Conservation (phyloP, 805 yeast species). For the Ogataea ganodermae region DNA sequence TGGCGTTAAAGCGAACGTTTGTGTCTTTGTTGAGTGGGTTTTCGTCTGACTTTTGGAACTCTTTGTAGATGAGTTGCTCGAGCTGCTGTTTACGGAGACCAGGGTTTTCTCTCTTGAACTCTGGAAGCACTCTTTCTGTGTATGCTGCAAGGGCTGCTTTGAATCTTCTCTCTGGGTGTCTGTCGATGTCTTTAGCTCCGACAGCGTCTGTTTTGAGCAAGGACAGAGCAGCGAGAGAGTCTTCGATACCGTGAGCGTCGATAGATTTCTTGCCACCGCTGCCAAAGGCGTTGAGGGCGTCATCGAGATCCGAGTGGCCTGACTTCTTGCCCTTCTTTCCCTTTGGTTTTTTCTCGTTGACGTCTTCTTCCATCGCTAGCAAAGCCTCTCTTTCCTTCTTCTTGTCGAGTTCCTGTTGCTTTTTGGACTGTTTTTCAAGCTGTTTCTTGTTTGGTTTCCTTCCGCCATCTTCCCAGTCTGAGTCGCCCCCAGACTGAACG, state of each 20-base stretch:
- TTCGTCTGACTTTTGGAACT: conserved; percentile 76
- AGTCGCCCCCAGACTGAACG: conserved; percentile 47
- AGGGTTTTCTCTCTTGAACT: conserved; percentile 70
- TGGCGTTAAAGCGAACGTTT: conserved; percentile 63
- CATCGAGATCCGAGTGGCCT: conserved; percentile 56
- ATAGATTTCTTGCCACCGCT: conserved; percentile 46
- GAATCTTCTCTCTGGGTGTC: conserved; percentile 87
- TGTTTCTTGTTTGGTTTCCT: conserved; percentile 71
- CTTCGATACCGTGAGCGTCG: conserved; percentile 74
- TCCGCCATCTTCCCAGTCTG: conserved; percentile 69
- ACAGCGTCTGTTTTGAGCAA: conserved; percentile 62
- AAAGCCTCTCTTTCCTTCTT: conserved; percentile 80
- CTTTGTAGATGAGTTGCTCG: conserved; percentile 73
- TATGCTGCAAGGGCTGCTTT: conserved; percentile 76
- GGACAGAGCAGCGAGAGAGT: conserved; percentile 75
- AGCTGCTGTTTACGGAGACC: conserved; percentile 80
- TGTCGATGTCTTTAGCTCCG: conserved; percentile 63
- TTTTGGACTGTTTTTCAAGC: conserved; percentile 65
- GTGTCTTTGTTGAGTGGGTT: conserved; percentile 85
- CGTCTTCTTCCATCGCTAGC: conserved; percentile 61
- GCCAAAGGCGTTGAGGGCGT: conserved; percentile 53
- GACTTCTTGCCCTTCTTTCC: conserved; percentile 58
- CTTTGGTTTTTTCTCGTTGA: conserved; percentile 52
- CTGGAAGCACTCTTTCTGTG: conserved; percentile 73
- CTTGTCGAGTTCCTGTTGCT: conserved; percentile 73